Evolutionary conservation across 2,329 filamentous ascomycete species (phyloP).

Genomic region (Ophidiomyces ophidiicola): DNA sequence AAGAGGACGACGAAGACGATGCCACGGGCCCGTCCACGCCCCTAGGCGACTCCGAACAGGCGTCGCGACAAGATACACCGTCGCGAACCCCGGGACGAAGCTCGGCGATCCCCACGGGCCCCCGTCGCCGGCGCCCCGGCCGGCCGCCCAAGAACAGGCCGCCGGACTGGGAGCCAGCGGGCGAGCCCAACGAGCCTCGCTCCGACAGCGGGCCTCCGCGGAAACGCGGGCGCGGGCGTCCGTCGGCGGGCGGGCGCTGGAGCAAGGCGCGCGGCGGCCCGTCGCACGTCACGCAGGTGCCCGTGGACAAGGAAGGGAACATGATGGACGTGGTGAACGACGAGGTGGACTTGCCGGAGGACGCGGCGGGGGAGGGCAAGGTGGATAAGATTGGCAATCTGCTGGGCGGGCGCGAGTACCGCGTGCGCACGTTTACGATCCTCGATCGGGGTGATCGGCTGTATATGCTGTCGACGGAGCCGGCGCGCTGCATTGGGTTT

Average conservation of each 20-base stretch:
- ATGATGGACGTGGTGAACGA: constrained; percentile 83
- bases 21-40: constrained; percentile 32
- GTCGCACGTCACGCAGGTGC: constrained; percentile 66
- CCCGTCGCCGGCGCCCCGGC: constrained; percentile 62
- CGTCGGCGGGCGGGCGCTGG: constrained; percentile 52
- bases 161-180: constrained; percentile 58
- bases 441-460: constrained; percentile 68
- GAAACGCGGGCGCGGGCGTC: constrained; percentile 50
- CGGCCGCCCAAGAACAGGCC: constrained; percentile 75
- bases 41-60: constrained; percentile 32
- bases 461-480: constrained; percentile 98
- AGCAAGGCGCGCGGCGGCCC: constrained; percentile 59
- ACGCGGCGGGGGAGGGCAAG: constrained; percentile 80
- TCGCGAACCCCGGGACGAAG: constrained; percentile 35
- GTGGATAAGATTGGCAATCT: constrained; percentile 82
- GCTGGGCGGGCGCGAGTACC: constrained; percentile 74
- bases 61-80: constrained; percentile 41
- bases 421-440: constrained; percentile 89
- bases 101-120: constrained; percentile 41
- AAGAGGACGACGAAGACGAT: constrained; percentile 36
- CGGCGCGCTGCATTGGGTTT: constrained; percentile 91
- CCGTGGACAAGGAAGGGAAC: constrained; percentile 88
- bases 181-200: constrained; percentile 37
- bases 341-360: constrained; percentile 78
- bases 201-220: constrained; percentile 42